Evolutionary conservation across 1,284 basidiomycete species (phyloP).

Genomic region (Meira nashicola): DNA sequence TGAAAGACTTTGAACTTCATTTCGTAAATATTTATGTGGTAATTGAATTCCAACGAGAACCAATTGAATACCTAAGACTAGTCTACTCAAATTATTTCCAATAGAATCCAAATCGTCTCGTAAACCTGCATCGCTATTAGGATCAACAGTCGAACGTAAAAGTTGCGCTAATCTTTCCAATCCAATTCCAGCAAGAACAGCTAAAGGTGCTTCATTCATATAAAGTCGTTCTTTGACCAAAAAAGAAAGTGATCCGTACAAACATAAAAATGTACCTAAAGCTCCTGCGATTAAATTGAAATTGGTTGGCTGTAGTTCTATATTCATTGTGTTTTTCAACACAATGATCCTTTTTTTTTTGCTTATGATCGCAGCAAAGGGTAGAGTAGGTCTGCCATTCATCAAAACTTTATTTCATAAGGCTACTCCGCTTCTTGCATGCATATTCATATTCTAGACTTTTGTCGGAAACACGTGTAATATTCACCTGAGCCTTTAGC

Average conservation of each 20-base stretch:
- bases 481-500: no score
- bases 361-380: no score
- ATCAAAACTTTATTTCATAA: no score
- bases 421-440: no score
- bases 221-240: conserved; percentile 40
- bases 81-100: conserved; percentile 27
- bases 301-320: neutral
- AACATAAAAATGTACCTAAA: neutral
- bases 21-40: conserved; percentile 35
- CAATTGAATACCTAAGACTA: conserved; percentile 42
- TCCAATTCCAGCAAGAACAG: conserved; percentile 32
- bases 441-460: no score
- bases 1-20: conserved; percentile 26
- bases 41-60: conserved; percentile 39
- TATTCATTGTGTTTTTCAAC: no score
- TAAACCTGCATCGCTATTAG: no score
- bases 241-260: conserved; percentile 37
- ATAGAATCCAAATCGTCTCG: conserved; percentile 22
- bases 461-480: no score
- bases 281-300: conserved; percentile 2
- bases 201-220: conserved; percentile 39
- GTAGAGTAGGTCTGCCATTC: no score
- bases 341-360: no score
- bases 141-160: no score
- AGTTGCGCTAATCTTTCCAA: conserved; percentile 28